phyloP scores from a whole-genome alignment of 345 rosid genomes.

The Aquilaria sinensis region DNA sequence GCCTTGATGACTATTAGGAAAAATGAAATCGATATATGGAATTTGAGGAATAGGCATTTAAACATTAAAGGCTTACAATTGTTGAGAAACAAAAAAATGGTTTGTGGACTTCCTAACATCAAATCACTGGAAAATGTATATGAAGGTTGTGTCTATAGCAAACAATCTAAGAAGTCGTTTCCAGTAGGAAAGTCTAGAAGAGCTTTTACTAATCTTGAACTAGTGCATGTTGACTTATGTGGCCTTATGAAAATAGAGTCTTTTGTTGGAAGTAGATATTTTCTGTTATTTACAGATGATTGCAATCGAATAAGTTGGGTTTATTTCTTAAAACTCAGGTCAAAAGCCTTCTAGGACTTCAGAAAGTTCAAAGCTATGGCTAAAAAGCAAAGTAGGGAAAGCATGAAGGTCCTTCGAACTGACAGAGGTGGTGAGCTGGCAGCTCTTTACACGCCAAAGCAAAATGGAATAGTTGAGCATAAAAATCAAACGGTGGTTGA shows the following conservation, averaged over 20 bases:
- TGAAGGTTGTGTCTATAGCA: background rate
- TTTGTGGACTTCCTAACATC: background rate
- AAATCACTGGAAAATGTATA: background rate
- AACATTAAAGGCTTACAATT: background rate
- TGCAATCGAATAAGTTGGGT: background rate
- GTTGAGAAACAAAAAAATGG: background rate
- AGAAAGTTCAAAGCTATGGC: background rate
- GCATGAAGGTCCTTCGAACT: background rate
- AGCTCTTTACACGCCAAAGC: background rate
- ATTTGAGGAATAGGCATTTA: background rate
- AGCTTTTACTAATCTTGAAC: background rate
- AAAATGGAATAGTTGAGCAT: background rate
- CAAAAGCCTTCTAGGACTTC: background rate
- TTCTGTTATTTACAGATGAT: background rate
- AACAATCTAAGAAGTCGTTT: background rate
- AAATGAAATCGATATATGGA: too few species aligned
- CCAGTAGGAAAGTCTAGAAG: background rate
- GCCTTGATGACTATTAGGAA: background rate
- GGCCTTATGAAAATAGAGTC: background rate
- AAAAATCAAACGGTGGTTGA: background rate
- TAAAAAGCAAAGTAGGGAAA: background rate
- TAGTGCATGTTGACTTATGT: background rate
- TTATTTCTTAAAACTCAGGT: background rate
- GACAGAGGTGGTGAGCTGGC: background rate
- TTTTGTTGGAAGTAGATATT: background rate